Evolutionary conservation across 129 eudicot species (phyloP).

Genomic region (Erigeron canadensis): DNA sequence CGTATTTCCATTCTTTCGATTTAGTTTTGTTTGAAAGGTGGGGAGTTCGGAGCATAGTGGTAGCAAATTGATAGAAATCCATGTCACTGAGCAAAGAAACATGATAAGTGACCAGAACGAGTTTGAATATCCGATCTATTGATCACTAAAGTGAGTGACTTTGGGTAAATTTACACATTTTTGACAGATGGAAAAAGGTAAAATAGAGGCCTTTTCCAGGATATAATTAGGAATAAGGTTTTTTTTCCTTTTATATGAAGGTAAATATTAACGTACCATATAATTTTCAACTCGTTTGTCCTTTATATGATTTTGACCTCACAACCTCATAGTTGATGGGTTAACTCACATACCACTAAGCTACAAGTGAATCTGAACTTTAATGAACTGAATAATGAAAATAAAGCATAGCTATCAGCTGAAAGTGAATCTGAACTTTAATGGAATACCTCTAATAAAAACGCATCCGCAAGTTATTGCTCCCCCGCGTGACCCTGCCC

Average conservation of each 20-base stretch:
- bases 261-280: no score
- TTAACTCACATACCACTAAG: no score
- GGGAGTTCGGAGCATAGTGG: slow-evolving; percentile 59
- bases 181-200: not conserved
- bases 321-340: no score
- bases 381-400: not conserved
- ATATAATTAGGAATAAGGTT: no score
- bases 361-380: no score
- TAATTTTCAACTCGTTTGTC: no score
- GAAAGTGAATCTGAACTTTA: not conserved
- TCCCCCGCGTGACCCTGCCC: slow-evolving; percentile 88
- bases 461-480: slow-evolving; percentile 91
- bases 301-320: no score
- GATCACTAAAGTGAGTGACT: not conserved
- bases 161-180: not conserved
- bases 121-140: not conserved
- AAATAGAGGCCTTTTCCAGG: no score
- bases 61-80: not conserved
- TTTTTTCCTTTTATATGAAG: no score
- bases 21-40: slow-evolving; percentile 43
- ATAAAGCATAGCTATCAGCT: not conserved
- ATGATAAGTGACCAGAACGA: no score
- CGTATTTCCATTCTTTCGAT: slow-evolving; percentile 33
- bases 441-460: slow-evolving; percentile 64
- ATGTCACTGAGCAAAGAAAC: not conserved